Evolutionary conservation across 768 basidiomycete species (phyloP).

Genomic region (Podaxis rugospora): DNA sequence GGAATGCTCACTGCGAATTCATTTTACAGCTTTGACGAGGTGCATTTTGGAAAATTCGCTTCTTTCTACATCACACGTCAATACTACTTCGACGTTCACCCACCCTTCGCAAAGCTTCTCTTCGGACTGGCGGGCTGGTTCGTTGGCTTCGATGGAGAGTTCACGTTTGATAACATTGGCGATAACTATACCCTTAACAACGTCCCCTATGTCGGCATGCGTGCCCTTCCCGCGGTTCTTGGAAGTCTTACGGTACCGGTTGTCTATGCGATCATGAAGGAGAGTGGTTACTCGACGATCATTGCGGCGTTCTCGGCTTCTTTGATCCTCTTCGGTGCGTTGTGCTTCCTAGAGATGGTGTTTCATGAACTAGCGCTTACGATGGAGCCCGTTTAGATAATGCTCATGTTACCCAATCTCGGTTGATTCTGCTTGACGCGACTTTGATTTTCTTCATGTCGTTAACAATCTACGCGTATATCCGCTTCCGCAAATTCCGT

Average conservation of each 20-base stretch:
- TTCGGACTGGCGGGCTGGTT: slow-evolving; percentile 95
- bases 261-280: slow-evolving; percentile 96
- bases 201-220: slow-evolving; percentile 93
- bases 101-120: slow-evolving; percentile 93
- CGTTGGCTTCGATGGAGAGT: slow-evolving; percentile 92
- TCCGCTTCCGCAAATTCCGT: slow-evolving; percentile 92
- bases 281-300: slow-evolving; percentile 91
- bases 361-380: not conserved
- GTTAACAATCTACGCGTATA: slow-evolving; percentile 87
- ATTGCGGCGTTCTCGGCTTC: slow-evolving; percentile 87
- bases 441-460: slow-evolving; percentile 94
- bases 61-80: slow-evolving; percentile 88
- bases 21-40: slow-evolving; percentile 82
- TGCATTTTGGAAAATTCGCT: slow-evolving; percentile 98
- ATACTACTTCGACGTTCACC: slow-evolving; percentile 99
- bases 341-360: not conserved
- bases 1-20: not conserved
- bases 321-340: slow-evolving; percentile 84
- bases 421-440: slow-evolving; percentile 93
- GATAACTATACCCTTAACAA: slow-evolving; percentile 84
- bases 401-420: slow-evolving; percentile 93
- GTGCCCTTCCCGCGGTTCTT: slow-evolving; percentile 87
- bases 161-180: slow-evolving; percentile 92
- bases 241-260: slow-evolving; percentile 88
- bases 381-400: slow-evolving; percentile 59